Conservation (phyloP, 106 monocot genomes). For the Dioscorea zingiberensis region DNA sequence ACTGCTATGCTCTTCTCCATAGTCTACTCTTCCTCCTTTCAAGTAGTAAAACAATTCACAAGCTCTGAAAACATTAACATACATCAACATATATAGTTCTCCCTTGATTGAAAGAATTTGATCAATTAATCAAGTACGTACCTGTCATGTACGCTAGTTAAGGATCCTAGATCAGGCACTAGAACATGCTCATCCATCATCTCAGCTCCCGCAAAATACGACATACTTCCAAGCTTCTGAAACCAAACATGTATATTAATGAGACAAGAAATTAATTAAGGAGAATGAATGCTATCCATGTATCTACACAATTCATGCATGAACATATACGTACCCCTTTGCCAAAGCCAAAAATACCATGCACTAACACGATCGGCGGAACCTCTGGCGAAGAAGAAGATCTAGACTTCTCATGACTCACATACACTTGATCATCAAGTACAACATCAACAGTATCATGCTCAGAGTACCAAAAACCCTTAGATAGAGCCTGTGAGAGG, state of each 20-base stretch:
- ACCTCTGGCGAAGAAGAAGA: not conserved
- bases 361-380: constrained; percentile 84
- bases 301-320: no score
- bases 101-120: not conserved
- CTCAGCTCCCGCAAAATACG: constrained; percentile 87
- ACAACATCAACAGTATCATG: no score
- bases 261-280: not conserved
- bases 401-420: no score
- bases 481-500: constrained; percentile 43
- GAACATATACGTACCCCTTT: constrained; percentile 44
- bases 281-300: no score
- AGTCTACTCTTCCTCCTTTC: constrained; percentile 84
- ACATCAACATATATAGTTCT: not conserved
- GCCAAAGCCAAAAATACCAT: constrained; percentile 91
- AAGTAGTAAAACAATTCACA: constrained; percentile 86
- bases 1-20: constrained; percentile 82
- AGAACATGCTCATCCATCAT: constrained; percentile 79
- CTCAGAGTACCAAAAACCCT: constrained; percentile 10
- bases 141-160: constrained; percentile 87
- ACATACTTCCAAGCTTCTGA: constrained; percentile 78
- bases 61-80: constrained; percentile 41
- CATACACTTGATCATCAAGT: no score
- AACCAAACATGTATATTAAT: no score
- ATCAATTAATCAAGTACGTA: constrained; percentile 2
- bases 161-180: constrained; percentile 84